A percentile compares a stretch with the other conserved stretches of the same genome.
phyloP scores from a whole-genome alignment of 2,329 filamentous ascomycete species.

The Pseudopyricularia javanii region DNA sequence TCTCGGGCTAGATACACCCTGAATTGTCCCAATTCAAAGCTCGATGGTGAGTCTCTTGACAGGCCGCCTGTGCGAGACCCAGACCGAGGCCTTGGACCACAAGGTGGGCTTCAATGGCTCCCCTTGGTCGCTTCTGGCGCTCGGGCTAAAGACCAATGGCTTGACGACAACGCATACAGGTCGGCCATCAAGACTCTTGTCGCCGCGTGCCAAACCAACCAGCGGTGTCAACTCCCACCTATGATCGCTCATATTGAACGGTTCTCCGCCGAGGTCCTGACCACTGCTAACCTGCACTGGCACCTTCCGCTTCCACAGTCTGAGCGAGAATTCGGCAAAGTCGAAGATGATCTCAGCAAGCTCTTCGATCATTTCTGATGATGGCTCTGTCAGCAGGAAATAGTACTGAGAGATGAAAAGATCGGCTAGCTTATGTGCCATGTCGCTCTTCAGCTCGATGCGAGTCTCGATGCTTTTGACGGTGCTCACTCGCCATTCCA shows the following conservation, averaged over 20 bases:
- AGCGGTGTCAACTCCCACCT: neutral
- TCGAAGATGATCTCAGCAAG: neutral
- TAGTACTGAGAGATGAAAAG: neutral
- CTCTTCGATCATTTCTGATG: neutral
- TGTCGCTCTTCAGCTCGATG: neutral
- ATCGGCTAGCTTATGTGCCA: neutral
- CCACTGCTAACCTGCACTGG: neutral
- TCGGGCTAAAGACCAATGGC: neutral
- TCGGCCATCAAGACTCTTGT: neutral
- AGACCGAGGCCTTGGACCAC: constrained; percentile 1
- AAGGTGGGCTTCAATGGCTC: neutral
- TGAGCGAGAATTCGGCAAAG: neutral
- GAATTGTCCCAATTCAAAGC: neutral
- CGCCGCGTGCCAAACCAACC: neutral
- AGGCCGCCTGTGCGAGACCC: neutral
- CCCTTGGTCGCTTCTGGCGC: neutral
- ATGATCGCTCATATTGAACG: neutral
- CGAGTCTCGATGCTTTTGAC: neutral
- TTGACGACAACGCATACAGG: constrained; percentile 1
- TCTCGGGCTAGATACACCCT: too few relatives aligned
- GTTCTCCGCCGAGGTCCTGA: neutral
- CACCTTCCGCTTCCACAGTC: neutral
- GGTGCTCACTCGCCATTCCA: neutral
- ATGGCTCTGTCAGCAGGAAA: neutral
- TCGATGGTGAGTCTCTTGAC: neutral